Conservation (phyloP, 2,329 filamentous ascomycete genomes). For the Colletotrichum somersetense region DNA sequence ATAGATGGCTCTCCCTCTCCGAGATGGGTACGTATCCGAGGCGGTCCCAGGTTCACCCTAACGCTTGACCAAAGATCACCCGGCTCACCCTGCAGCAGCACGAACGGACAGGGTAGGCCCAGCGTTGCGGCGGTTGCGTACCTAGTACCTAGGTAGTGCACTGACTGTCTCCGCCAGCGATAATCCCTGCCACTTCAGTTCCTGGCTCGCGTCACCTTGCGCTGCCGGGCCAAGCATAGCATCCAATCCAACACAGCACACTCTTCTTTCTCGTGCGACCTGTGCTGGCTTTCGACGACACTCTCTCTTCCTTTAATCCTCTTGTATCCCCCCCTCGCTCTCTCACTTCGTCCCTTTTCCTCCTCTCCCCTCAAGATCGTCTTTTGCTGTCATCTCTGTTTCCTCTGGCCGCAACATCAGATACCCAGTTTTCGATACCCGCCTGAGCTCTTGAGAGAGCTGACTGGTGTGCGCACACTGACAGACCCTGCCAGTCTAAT, state of each 20-base stretch:
- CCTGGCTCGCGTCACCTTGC: slow-evolving; percentile 37
- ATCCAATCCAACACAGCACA: slow-evolving; percentile 32
- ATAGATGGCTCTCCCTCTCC: neutral
- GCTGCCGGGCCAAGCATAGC: slow-evolving; percentile 27
- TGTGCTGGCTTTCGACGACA: slow-evolving; percentile 30
- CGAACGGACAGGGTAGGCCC: slow-evolving; percentile 1
- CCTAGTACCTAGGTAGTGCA: slow-evolving; percentile 5
- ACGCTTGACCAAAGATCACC: slow-evolving; percentile 6
- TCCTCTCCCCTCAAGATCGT: neutral
- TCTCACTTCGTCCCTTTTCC: neutral
- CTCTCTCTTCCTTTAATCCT: slow-evolving; percentile 27
- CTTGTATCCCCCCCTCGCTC: neutral
- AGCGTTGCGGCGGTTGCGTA: slow-evolving; percentile 24
- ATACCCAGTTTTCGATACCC: slow-evolving; percentile 30
- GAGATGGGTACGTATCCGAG: neutral
- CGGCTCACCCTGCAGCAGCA: slow-evolving; percentile 11
- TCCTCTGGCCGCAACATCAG: slow-evolving; percentile 9
- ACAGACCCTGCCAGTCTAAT: slow-evolving; percentile 24
- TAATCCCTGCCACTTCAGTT: slow-evolving; percentile 36
- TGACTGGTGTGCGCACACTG: slow-evolving; percentile 29
- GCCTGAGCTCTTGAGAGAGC: slow-evolving; percentile 22
- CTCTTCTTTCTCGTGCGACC: slow-evolving; percentile 37
- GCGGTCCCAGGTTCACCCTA: slow-evolving; percentile 33
- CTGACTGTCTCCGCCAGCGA: slow-evolving; percentile 14
- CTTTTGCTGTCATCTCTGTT: neutral